Evolutionary conservation across 768 basidiomycete genomes (phyloP).

Genomic region (Suillus alpinus): DNA sequence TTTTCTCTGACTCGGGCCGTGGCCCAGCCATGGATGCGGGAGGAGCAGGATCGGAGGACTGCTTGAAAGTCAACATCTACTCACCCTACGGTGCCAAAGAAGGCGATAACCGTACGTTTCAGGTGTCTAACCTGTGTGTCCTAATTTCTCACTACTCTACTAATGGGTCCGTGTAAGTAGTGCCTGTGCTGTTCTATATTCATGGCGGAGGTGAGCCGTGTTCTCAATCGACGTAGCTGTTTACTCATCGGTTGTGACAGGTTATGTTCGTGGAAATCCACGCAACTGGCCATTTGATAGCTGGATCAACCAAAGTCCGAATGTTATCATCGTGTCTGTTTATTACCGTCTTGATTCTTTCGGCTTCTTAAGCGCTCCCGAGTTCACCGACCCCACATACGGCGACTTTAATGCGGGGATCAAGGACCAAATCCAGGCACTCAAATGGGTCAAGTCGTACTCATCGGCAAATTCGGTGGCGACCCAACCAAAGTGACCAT

Average conservation of each 20-base stretch:
- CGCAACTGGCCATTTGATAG: constrained; percentile 64
- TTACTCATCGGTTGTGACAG: constrained; percentile 22
- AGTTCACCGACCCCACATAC: constrained; percentile 34
- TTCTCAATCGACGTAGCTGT: neutral
- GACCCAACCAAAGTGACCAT: constrained; percentile 42
- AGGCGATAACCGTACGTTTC: constrained; percentile 44
- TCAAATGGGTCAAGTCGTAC: constrained; percentile 37
- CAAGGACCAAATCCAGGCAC: constrained; percentile 48
- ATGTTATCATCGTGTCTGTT: constrained; percentile 61
- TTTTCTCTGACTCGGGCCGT: neutral
- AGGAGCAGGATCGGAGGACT: constrained; percentile 66
- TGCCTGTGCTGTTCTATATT: constrained; percentile 40
- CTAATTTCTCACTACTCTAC: neutral
- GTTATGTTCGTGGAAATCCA: constrained; percentile 60
- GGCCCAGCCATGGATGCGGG: constrained; percentile 50
- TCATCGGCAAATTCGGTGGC: constrained; percentile 38
- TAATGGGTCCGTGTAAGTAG: constrained; percentile 10
- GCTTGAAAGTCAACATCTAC: constrained; percentile 66
- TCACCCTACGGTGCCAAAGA: constrained; percentile 46
- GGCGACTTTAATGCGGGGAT: constrained; percentile 56
- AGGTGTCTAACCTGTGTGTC: neutral
- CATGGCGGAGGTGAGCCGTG: constrained; percentile 33
- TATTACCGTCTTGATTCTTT: constrained; percentile 64
- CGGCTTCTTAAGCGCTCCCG: constrained; percentile 58
- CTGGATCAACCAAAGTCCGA: constrained; percentile 62